Evolutionary conservation across 2,329 filamentous ascomycete genomes (phyloP).

Genomic region (Metarhizium sp.): DNA sequence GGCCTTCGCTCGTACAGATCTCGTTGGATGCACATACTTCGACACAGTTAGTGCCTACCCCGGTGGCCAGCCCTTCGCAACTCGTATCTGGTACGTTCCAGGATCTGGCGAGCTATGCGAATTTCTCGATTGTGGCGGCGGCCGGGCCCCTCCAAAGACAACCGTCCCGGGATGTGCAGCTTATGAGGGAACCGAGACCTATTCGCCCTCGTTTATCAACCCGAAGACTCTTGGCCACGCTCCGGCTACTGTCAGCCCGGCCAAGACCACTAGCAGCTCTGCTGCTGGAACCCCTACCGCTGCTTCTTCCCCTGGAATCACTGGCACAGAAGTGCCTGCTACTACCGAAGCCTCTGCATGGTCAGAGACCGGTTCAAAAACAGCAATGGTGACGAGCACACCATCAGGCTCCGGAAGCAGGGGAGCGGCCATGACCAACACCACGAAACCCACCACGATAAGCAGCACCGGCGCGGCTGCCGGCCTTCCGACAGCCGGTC

Average conservation of each 20-base stretch:
- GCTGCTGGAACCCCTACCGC: slow-evolving; percentile 9
- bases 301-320: slow-evolving; percentile 1
- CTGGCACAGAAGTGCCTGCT: neutral
- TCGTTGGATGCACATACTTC: slow-evolving; percentile 35
- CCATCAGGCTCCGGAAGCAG: slow-evolving; percentile 1
- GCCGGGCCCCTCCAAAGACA: slow-evolving; percentile 54
- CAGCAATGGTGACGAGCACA: neutral
- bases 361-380: neutral
- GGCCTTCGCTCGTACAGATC: slow-evolving; percentile 34
- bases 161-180: slow-evolving; percentile 49
- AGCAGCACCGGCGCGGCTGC: slow-evolving; percentile 6
- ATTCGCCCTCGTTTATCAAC: slow-evolving; percentile 40
- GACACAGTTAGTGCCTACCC: slow-evolving; percentile 20
- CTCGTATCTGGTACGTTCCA: slow-evolving; percentile 50
- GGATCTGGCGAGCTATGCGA: slow-evolving; percentile 56
- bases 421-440: neutral
- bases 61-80: slow-evolving; percentile 28
- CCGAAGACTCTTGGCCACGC: slow-evolving; percentile 16
- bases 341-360: neutral
- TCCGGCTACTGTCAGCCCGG: neutral
- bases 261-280: slow-evolving; percentile 6
- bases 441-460: neutral
- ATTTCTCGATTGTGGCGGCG: slow-evolving; percentile 58
- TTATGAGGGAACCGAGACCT: slow-evolving; percentile 47
- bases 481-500: slow-evolving; percentile 15